phyloP scores from a whole-genome alignment of 2,329 filamentous ascomycete genomes.

The Ampelomyces quisqualis region DNA sequence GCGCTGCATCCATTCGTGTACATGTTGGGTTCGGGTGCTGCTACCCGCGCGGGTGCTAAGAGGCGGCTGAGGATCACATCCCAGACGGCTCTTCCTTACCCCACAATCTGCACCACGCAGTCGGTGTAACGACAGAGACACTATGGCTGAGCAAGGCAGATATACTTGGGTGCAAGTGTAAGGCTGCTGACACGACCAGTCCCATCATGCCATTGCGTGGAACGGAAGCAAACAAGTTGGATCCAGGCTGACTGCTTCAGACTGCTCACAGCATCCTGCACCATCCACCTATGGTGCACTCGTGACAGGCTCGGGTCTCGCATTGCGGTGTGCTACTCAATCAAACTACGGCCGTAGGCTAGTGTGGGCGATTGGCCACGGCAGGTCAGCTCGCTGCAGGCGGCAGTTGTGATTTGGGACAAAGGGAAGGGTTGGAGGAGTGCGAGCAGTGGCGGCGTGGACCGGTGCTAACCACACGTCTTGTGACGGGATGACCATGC shows the following conservation, averaged over 20 bases:
- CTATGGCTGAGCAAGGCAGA: constrained; percentile 19
- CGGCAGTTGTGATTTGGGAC: constrained; percentile 17
- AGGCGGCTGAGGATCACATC: constrained; percentile 20
- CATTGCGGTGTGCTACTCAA: constrained; percentile 41
- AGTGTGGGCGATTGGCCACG: constrained; percentile 28
- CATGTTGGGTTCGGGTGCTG: constrained; percentile 18
- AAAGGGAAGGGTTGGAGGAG: constrained; percentile 13
- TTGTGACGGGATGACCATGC: constrained; percentile 38
- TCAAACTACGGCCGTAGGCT: constrained; percentile 32
- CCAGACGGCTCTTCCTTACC: constrained; percentile 18
- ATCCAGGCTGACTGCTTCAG: constrained; percentile 13
- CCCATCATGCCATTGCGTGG: too few relatives aligned
- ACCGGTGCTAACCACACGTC: constrained; percentile 30
- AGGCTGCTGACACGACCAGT: constrained; percentile 19
- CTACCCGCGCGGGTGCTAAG: constrained; percentile 25
- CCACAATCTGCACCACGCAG: constrained; percentile 28
- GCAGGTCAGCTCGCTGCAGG: constrained; percentile 24
- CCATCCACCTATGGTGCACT: constrained; percentile 23
- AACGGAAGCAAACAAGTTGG: too few relatives aligned
- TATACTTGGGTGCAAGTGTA: constrained; percentile 14
- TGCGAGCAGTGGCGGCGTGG: constrained; percentile 24
- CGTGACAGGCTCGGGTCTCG: constrained; percentile 23
- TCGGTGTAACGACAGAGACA: constrained; percentile 16
- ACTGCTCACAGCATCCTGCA: constrained; percentile 24
- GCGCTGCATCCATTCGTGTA: too few relatives aligned